A percentile compares a stretch with the other conserved stretches of the same genome.
Evolutionary conservation across 2,329 filamentous ascomycete species (phyloP).

Genomic region (Diaporthe batatas): DNA sequence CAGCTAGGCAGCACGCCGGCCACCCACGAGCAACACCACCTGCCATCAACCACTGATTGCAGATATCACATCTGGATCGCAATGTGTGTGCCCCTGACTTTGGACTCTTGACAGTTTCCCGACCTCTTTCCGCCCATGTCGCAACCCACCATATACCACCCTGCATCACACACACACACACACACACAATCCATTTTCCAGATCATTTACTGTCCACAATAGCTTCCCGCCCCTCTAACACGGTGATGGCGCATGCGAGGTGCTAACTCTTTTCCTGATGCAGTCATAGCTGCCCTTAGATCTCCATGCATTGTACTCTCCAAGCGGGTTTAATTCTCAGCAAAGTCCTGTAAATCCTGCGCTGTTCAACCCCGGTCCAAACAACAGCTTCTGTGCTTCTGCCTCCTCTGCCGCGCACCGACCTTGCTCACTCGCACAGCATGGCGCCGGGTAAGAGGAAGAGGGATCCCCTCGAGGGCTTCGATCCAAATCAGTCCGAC

Average conservation of each 20-base stretch:
- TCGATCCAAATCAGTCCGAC: conserved; percentile 77
- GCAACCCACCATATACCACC: background rate
- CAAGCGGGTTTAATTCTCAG: conserved; percentile 1
- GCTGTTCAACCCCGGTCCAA: conserved; percentile 4
- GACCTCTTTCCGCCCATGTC: background rate
- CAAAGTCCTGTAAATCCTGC: conserved; percentile 3
- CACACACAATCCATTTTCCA: background rate
- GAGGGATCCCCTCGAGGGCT: conserved; percentile 66
- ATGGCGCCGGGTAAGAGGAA: conserved; percentile 69
- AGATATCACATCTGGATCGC: conserved; percentile 25
- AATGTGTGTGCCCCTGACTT: conserved; percentile 24
- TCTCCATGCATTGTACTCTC: conserved; percentile 16
- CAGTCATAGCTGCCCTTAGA: background rate
- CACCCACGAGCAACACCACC: conserved; percentile 40
- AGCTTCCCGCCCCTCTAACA: background rate
- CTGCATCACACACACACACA: conserved; percentile 1
- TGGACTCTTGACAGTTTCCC: background rate
- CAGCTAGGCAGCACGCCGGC: conserved; percentile 44
- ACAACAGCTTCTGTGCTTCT: background rate
- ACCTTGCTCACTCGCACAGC: conserved; percentile 6
- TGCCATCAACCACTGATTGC: conserved; percentile 11
- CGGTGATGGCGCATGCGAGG: background rate
- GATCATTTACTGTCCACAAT: conserved; percentile 23
- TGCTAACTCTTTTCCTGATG: background rate
- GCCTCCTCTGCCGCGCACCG: conserved; percentile 9